These are phyloP conservation scores for Amylostereum areolatum DNA, from an alignment of 1,284 basidiomycete genomes.

Conservation along the genomic window DNA sequence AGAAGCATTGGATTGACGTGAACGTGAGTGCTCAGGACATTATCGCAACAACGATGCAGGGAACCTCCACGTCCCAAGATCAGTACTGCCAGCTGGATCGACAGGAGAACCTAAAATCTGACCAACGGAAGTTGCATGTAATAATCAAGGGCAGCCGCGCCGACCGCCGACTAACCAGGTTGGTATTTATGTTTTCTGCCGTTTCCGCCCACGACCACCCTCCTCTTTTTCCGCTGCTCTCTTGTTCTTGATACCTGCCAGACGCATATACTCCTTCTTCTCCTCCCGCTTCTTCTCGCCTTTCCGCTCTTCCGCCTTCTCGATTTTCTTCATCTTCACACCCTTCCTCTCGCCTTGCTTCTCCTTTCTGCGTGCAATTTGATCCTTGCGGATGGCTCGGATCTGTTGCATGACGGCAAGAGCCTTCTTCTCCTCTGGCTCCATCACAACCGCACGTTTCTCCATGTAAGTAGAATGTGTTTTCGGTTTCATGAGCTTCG, in stretches of 20 bases:
- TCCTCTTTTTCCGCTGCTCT: constrained; percentile 54
- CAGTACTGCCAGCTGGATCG: too few relatives aligned
- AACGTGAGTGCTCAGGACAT: too few relatives aligned
- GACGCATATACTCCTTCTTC: constrained; percentile 72
- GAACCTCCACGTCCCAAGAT: too few relatives aligned
- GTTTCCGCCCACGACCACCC: constrained; percentile 22
- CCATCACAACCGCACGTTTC: constrained; percentile 90
- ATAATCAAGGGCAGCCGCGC: too few relatives aligned
- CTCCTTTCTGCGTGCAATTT: constrained; percentile 69
- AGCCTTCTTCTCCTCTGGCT: constrained; percentile 92
- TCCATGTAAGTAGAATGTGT: constrained; percentile 78
- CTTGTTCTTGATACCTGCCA: constrained; percentile 69
- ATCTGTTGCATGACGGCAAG: constrained; percentile 94
- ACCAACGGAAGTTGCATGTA: too few relatives aligned
- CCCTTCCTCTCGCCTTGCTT: constrained; percentile 75
- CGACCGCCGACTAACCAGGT: too few relatives aligned
- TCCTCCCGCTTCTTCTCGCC: constrained; percentile 75
- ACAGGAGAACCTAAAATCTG: too few relatives aligned
- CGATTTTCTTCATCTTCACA: constrained; percentile 61
- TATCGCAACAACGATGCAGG: too few relatives aligned
- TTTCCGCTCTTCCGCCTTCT: constrained; percentile 64
- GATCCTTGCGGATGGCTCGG: constrained; percentile 86
- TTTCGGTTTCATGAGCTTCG: constrained; percentile 78
- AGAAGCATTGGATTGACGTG: too few relatives aligned
- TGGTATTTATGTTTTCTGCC: too few relatives aligned